Base-by-base conservation (phyloP, 2,329 filamentous ascomycete species). In the Cadophora sp. region DNA sequence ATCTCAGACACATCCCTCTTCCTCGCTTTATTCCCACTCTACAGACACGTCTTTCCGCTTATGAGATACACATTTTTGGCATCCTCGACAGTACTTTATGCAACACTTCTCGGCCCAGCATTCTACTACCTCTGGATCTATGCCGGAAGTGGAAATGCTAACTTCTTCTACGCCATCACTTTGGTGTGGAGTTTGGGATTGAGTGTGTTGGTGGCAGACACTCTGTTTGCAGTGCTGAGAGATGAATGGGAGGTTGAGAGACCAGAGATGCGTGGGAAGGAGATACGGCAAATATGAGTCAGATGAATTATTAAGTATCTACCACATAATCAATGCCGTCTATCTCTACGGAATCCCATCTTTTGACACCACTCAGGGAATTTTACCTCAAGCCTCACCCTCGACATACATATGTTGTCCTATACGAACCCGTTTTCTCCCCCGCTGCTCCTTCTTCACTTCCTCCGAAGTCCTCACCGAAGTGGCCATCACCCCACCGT, bases 61-160 rank as follows among this genome's bases (percentile, higher is more conserved):
- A 96, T 97, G 88, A 89, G 96, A 56, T 98, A 98, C 79, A 91
- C 92, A 0, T 99, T 97, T 78, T 87, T 98, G 69, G 90, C 93
- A 13, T 86, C 91, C 1, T 89, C 94, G 0, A 91, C 92, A 1
- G 84, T 99, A 47, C 82, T 98, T 11, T 99, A 99, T 79, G 90
- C 93, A 27, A 91, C 90, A 2, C 90, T 97, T 69, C 85, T 99
- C 0, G 96, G 96, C 0, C 96, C 96, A 1, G 94, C 94, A 0
- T 99, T 99, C 78, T 97, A 98, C 78, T 90, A 99, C 77, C 83
- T 99, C 5, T 99, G 96, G 96, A 95, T 99, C 66, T 99, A 98
- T 76, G 96, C 96, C 2, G 96, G 96, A 59, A 97, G 94, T 65
- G 96, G 96, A 33, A 99, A 99, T 75, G 96, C 96, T 67, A 99